phyloP scores from a whole-genome alignment of 2,329 filamentous ascomycete genomes.

The Biscogniauxia sp. region DNA sequence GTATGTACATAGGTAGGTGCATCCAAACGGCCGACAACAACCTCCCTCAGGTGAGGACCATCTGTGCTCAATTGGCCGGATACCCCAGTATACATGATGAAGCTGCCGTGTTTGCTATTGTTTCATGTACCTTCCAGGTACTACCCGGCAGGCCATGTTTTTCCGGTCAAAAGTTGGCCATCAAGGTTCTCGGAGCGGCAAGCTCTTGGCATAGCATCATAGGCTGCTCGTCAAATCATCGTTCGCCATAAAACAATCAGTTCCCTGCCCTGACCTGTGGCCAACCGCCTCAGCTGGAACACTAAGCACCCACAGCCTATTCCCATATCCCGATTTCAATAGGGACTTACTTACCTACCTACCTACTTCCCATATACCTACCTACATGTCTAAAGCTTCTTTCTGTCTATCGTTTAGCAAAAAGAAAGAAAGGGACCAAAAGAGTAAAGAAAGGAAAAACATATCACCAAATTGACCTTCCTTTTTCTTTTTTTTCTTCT shows the following conservation, averaged over 20 bases:
- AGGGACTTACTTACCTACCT: neutral
- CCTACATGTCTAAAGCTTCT: neutral
- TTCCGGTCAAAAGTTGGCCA: conserved; percentile 16
- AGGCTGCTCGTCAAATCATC: conserved; percentile 21
- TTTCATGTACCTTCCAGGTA: neutral
- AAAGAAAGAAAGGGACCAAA: neutral
- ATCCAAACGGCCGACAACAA: neutral
- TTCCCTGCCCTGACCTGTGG: conserved; percentile 1
- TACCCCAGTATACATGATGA: neutral
- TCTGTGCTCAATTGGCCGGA: neutral
- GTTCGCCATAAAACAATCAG: conserved; percentile 8
- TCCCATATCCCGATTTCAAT: neutral
- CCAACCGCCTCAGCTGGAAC: conserved; percentile 3
- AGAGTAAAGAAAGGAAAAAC: neutral
- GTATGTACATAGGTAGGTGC: too few relatives aligned
- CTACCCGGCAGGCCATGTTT: neutral
- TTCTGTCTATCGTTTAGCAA: too few relatives aligned
- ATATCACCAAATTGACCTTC: too few relatives aligned
- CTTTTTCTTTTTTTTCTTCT: neutral
- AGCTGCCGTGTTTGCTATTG: neutral
- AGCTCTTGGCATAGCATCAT: conserved; percentile 24
- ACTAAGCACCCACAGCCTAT: neutral
- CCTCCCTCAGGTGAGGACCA: neutral
- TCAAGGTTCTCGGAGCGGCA: conserved; percentile 25
- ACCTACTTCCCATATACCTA: neutral